Base-by-base conservation (phyloP, 306 rosid species). In the Acacia acuminata region DNA sequence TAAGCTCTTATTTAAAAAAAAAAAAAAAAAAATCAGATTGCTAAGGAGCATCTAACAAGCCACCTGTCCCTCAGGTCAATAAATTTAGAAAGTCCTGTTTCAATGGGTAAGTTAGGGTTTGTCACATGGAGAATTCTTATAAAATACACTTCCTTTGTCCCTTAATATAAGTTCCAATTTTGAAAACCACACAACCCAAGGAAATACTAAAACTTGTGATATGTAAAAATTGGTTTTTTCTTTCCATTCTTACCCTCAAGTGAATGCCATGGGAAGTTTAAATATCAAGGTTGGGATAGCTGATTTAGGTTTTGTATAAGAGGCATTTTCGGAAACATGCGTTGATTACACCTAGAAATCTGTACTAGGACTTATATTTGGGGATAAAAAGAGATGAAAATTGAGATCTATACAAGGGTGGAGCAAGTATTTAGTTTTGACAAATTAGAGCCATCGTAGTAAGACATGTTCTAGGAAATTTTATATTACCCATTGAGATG, bases 401-500 rank as follows among this genome's bases (percentile, higher is more conserved):
- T 44, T 44, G 48, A 3, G 48, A 10, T 12, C 15, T 44, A 44
- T 44, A 10, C 15, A 47, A 13, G 19, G 19, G 53, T 19, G 5
- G 19, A 47, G 7, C 7, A 13, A 47, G 53, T 14, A 14, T 47
- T 47, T 13, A 47, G 19, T 47, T 14, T 47, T 14, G 53, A 13
- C 19, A 3, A 47, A 13, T 47, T 13, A 47, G 17, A 47, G 7
- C 15, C 4, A 73, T 48, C 27, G 30, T 19, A 20, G 30, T 45
- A 65, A 48, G 79, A 68, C 63, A 56, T 9, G 44, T 73, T 15
- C 84, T 19, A 64, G 32, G 84, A 63, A 63, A 77, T 83, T 27
- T 70, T 74, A 71, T 60, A 85, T 88, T 88, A 96, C 99, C 99
- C 99, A 43, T 92, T 96, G 88, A 93, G 99, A 88, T 93, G 88